Evolutionary conservation across 2,329 filamentous ascomycete genomes (phyloP), one percentile per base, ranked within the genome.

Genomic region (Pseudogymnoascus sp.): DNA sequence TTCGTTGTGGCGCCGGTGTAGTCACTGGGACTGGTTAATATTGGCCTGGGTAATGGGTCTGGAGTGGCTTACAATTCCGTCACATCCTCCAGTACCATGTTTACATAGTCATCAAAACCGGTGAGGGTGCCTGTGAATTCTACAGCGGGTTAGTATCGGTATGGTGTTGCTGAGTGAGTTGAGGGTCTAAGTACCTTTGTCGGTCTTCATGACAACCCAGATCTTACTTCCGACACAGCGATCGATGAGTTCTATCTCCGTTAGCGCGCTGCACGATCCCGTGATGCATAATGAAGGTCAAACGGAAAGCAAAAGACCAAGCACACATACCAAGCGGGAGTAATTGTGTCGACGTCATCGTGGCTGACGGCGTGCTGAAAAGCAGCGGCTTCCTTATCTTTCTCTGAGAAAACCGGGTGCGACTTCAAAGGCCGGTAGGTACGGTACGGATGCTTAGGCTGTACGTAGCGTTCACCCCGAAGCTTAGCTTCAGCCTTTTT

Each of bases 101-200:
- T 99, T 83, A 99, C 95, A 80, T 97, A 99, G 83, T 99, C 95
- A 75, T 99, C 95, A 72, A 99, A 99, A 2, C 95, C 95, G 63
- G 96, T 85, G 26, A 99, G 83, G 6, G 91, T 97, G 63, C 95
- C 95, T 70, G 90, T 91, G 79, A 99, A 99, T 77, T 99, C 95
- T 97, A 74, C 51, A 34, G 47, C 31, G 14, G 57, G 59, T 67
- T 37, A 69, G 65, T 60, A 34, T 14, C 11, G 14, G 7, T 18
- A 26, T 4, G 16, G 39, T 7, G 14, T 31, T 10, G 12, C 47
- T 29, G 62, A 36, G 23, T 16, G 40, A 18, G 6, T 14, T 57
- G 26, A 21, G 54, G 47, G n/a, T 62, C 57, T 57, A 66, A 75
- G 37, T 78, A 96, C 95, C 95, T 81, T 97, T 97, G 75, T 97